Evolutionary conservation across 495 filamentous ascomycete species (phyloP).

Genomic region (Sordaria brevicollis): DNA sequence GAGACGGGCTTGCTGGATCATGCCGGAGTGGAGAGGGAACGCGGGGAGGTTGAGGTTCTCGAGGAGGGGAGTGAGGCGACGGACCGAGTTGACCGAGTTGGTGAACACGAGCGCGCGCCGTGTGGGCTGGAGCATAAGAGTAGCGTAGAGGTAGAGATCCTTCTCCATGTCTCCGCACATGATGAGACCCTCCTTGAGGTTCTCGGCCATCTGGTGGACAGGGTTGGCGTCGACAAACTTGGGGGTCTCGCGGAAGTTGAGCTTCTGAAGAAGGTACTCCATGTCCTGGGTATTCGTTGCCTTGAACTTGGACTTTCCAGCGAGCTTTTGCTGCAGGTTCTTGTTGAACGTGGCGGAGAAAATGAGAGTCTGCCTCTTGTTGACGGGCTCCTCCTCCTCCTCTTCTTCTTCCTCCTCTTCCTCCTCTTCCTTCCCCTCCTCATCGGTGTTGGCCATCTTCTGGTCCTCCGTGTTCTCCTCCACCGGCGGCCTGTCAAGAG

Average conservation of each 20-base stretch:
- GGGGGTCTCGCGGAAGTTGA: slow-evolving; percentile 76
- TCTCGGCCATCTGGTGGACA: slow-evolving; percentile 70
- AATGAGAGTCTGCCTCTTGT: slow-evolving; percentile 74
- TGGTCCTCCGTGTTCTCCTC: slow-evolving; percentile 1
- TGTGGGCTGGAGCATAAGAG: slow-evolving; percentile 73
- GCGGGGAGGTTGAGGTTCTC: slow-evolving; percentile 73
- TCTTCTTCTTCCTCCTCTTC: slow-evolving; percentile 19
- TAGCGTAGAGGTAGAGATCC: slow-evolving; percentile 87
- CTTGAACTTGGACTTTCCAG: slow-evolving; percentile 59
- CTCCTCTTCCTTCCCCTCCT: slow-evolving; percentile 28
- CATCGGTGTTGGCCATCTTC: slow-evolving; percentile 29
- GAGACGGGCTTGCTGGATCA: slow-evolving; percentile 94
- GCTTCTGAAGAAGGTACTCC: slow-evolving; percentile 82
- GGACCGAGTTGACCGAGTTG: slow-evolving; percentile 89
- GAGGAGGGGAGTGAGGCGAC: slow-evolving; percentile 75
- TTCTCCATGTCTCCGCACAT: slow-evolving; percentile 92
- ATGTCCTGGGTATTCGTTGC: slow-evolving; percentile 66
- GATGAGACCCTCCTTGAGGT: slow-evolving; percentile 79
- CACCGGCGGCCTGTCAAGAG: slow-evolving; percentile 46
- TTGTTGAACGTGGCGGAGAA: slow-evolving; percentile 96
- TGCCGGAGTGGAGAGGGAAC: slow-evolving; percentile 76
- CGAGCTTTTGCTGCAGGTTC: slow-evolving; percentile 77
- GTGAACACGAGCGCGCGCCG: slow-evolving; percentile 79
- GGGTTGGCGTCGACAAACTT: slow-evolving; percentile 92
- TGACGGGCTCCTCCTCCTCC: slow-evolving; percentile 11